These are phyloP conservation scores for Ceratobasidium sp. DNA, from an alignment of 1,284 basidiomycete species.

Conservation along the genomic window DNA sequence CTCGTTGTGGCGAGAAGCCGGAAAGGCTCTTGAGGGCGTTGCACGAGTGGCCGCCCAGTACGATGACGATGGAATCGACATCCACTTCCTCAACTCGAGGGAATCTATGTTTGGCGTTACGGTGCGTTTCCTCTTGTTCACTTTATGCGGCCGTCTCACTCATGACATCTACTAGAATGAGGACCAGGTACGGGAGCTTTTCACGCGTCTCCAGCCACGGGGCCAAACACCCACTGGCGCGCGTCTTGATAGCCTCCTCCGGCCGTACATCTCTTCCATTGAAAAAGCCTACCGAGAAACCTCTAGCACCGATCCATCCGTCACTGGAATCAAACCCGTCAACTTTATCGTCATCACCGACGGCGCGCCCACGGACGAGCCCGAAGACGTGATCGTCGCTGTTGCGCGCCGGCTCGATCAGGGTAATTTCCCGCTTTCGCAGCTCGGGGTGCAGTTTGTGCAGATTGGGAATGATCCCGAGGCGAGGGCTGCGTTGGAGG, in stretches of 20 bases:
- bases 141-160: neutral
- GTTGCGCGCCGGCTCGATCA: constrained; percentile 52
- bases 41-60: constrained; percentile 60
- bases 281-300: constrained; percentile 55
- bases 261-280: constrained; percentile 60
- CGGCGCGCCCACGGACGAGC: constrained; percentile 58
- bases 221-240: constrained; percentile 64
- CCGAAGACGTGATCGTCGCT: constrained; percentile 52
- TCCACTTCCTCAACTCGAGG: constrained; percentile 56
- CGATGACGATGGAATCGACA: constrained; percentile 63
- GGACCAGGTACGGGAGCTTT: constrained; percentile 57
- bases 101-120: constrained; percentile 23
- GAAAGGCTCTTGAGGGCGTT: constrained; percentile 59
- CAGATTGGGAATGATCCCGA: constrained; percentile 63
- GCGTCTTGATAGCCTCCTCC: constrained; percentile 61
- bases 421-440: constrained; percentile 52
- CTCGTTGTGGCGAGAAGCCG: constrained; percentile 62
- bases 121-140: neutral
- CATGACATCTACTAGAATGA: neutral
- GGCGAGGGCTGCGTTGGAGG: constrained; percentile 60
- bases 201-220: constrained; percentile 59
- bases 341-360: constrained; percentile 73
- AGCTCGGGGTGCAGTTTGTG: constrained; percentile 69
- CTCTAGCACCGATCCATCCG: constrained; percentile 44
- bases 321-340: constrained; percentile 60